Evolutionary conservation across 352 stramenopile genomes (phyloP), one percentile per base, ranked within the genome.

Genomic region (Chrysophaeum taylorii): DNA sequence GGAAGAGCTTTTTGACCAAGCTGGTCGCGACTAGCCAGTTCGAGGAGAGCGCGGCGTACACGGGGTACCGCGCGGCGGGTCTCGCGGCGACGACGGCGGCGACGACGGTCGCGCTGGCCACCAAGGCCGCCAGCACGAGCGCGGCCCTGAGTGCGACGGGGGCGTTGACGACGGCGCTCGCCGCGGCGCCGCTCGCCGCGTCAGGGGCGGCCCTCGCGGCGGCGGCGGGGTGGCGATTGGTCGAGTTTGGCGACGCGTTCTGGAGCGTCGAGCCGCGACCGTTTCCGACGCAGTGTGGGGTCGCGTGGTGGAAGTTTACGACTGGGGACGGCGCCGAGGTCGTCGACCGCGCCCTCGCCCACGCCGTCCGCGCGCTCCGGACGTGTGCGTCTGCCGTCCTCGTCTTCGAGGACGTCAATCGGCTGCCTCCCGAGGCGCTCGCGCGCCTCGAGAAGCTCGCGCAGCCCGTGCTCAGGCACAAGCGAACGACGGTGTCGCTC

Each of bases 401-500:
- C 27, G 29, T 63, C 27, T 63, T 63, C 27, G 52, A 63, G 52
- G 52, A 63, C 33, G 52, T 63, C 27, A 63, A 63, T 33, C 52
- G 52, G 33, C n/a, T 63, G 27, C 52, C 52, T 4, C 52, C 25
- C 2, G 4, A 15, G 7, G 52, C 52, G 15, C 52, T 63, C 9
- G 9, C 12, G 33, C 12, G 21, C 9, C 52, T 63, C 2, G 52
- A 63, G 52, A 25, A 25, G 7, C 52, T 63, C 9, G n/a, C 29
- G 5, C 25, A 63, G 52, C 52, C 52, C 9, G 4, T 63, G 52
- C 33, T 63, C 4, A 25, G 52, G 23, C 2, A 4, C 52, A 33
- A 33, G 4, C 27, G 2, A 7, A 23, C 4, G 2, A 14, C 29
- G 27, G 52, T 39, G 7, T 4, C 7, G 7, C 2, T 25, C 27